Evolutionary conservation across 1,284 basidiomycete genomes (phyloP).

Genomic region (Cryptococcus maquisensis): DNA sequence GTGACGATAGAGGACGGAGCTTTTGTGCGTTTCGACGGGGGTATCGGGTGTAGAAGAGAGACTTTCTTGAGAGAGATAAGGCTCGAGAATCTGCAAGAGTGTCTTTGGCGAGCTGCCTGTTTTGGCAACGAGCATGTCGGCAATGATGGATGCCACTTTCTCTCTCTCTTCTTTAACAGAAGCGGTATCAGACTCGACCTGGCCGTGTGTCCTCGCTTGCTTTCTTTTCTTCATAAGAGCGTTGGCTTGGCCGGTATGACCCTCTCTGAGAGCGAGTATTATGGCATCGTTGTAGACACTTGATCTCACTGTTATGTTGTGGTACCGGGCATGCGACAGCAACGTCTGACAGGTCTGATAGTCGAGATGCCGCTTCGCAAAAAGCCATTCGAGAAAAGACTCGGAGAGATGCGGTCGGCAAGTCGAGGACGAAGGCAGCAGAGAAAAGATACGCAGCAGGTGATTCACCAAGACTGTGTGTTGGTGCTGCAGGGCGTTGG

Average conservation of each 20-base stretch:
- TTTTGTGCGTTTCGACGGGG: not conserved
- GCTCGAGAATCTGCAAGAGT: not conserved
- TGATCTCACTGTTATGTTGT: slow-evolving; percentile 3
- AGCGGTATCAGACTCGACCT: not conserved
- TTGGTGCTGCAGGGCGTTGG: slow-evolving; percentile 1
- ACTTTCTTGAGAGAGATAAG: not conserved
- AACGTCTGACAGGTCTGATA: slow-evolving; percentile 4
- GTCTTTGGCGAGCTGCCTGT: not conserved
- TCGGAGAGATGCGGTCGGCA: not conserved
- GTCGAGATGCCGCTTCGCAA: slow-evolving; percentile 9
- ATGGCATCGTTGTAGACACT: slow-evolving; percentile 11
- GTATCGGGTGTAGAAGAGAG: not conserved
- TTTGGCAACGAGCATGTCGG: not conserved
- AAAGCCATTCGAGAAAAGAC: slow-evolving; percentile 4
- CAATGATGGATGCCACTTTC: not conserved
- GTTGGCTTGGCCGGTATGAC: slow-evolving; percentile 4
- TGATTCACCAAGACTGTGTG: slow-evolving; percentile 1
- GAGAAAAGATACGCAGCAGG: slow-evolving; percentile 2
- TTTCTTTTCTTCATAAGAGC: not conserved
- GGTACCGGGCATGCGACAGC: not conserved
- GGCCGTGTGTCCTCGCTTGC: not conserved
- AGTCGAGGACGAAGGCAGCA: slow-evolving; percentile 10
- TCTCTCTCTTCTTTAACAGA: not conserved
- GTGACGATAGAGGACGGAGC: slow-evolving; percentile 5
- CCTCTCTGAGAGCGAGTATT: slow-evolving; percentile 8